Base-by-base conservation (phyloP, 2,329 filamentous ascomycete genomes). In the Fusarium temperatum region DNA sequence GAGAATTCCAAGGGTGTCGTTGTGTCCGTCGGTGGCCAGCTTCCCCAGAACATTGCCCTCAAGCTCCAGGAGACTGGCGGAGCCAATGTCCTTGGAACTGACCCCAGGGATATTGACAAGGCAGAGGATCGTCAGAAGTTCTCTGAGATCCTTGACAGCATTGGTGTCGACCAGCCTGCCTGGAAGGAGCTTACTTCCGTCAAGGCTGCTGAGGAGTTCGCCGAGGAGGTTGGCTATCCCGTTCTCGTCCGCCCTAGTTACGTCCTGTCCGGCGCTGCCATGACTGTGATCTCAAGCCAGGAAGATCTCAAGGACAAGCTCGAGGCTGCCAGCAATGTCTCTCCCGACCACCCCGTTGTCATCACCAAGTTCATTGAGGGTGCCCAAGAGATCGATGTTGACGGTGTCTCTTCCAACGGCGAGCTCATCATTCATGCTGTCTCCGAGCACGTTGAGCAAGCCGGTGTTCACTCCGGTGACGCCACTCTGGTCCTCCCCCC, bases 281-380 rank as follows among this genome's bases (percentile, higher is more conserved):
- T 99, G 96, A 98, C 94, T 61, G 96, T 98, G 78, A 98, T 99
- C 79, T 92, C 90, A 81, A 94, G 91, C 83, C 89, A 95, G 77
- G 91, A 92, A 76, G 95, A 99, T 81, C 91, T 99, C 66, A 94
- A 97, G 86, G 94, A 98, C 74, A 98, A 98, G 88, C 92, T 99
- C 12, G 90, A 94, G 80, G 96, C 95, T 73, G 96, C 96, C 59
- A 92, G 92, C 82, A 92, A 91, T 66, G 96, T 98, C 71, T 98
- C 95, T 22, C 95, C 96, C 22, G 96, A 99, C 81, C 95, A 99
- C 85, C 96, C 96, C 6, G 96, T 99, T 45, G 96, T 99, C 64
- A 98, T 99, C 82, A 97, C 92, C 80, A 97, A 98, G 85, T 98
- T 97, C 87, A 98, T 99, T 72, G 95, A 98, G 84, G 95, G 95